Base-by-base conservation (phyloP, 1,284 basidiomycete genomes). In the Cutaneotrichosporon mucoides region DNA sequence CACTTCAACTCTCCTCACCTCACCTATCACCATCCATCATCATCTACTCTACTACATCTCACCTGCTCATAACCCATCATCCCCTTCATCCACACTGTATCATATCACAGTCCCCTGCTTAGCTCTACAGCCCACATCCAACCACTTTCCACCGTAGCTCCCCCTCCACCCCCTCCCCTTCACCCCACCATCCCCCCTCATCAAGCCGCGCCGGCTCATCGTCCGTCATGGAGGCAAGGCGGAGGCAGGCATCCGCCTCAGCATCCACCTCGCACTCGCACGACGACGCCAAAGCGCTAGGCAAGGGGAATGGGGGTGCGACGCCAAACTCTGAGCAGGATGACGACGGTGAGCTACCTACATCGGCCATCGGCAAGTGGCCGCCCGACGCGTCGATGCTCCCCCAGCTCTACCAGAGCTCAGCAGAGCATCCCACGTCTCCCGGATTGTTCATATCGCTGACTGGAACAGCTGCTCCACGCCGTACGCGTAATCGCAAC, bases 401-500 rank as follows among this genome's bases (percentile, higher is more conserved):
- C 9, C 13, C 16, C 15, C 47, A 43, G n/a, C 59, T 44, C 38
- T 33, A 8, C 49, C 33, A 37, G 24, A 36, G 50, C 58, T 42
- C 40, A 13, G 16, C 42, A 24, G 24, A 54, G 48, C 40, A 40
- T 40, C 24, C 12, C 42, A n/a, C 35, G 4, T 13, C 35, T 40
- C 41, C 37, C 16, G 5, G 38, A 4, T 24, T 3, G 13, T 41
- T 6, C 35, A 41, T 47, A 37, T 6, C 34, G 55, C 52, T 57
- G 36, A 57, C 55, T 24, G 24, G 4, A n/a, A 13, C 56, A 69
- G 73, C 61, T 40, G 55, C 57, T 34, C 69, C 66, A 2, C 67
- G 69, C 45, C 65, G 75, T 35, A 77, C 76, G 13, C 62, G 76
- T 45, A 66, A 66, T 12, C 63, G 73, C 15, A 75, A 76, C 55